Evolutionary conservation across 1,284 basidiomycete species (phyloP), one percentile per base, ranked within the genome.

Genomic region (Leccinum huronense): DNA sequence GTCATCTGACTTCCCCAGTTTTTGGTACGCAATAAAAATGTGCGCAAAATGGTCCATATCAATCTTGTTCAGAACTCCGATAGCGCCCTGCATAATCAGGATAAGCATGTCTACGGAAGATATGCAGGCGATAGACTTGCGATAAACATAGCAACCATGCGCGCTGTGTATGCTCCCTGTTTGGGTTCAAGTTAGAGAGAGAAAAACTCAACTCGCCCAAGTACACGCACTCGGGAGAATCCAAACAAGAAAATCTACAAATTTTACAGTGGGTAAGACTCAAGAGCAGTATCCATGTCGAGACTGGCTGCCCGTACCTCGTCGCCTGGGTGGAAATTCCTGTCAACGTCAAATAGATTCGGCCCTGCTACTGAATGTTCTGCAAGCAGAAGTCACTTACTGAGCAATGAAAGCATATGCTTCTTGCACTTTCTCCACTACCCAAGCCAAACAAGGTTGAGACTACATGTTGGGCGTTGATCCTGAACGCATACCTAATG

Each of bases 321-420:
- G 74, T 90, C 88, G 56, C 87, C 88, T 9, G 84, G 86, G 58
- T 76, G 77, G 68, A 85, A 90, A 68, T 90, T 90, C 66, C 88
- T 89, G 53, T 64, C 58, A 19, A 57, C 3, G 51, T 60, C 33
- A 57, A 33, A 40, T 65, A 34, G 65, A 58, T 9, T 31, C 16
- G 30, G 11, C 8, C 30, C 11, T 63, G 7, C 19, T 8, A 31
- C 31, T 34, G 14, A 45, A 58, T 23, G n/a, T 14, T 4, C 56
- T 54, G 19, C 23, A 54, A 54, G 45, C 51, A 60, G 23, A 30
- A 14, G 54, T n/a, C 27, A 76, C 87, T 73, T 70, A 89, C 88
- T 90, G 87, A 13, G 89, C 82, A 69, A 90, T 86, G 72, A 90
- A 90, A 10, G 82, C 86, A 74, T 90, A 90, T 30, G 86, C 87